phyloP scores from a whole-genome alignment of 345 rosid genomes.

The Citrus sp. region DNA sequence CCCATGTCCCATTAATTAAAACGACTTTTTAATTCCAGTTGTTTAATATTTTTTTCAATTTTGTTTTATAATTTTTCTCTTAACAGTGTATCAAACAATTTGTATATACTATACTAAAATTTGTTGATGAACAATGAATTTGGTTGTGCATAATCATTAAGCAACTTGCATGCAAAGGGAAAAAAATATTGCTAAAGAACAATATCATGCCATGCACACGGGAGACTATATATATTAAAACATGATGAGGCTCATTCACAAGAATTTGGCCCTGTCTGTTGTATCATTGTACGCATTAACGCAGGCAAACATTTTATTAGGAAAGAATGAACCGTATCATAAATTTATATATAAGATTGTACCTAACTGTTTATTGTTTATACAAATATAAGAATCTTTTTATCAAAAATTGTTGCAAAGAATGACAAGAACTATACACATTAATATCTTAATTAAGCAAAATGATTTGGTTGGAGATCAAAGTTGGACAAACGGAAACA shows the following conservation, averaged over 20 bases:
- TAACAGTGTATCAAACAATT: too few relatives aligned
- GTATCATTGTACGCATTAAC: neutral
- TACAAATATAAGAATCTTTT: neutral
- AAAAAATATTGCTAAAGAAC: conserved; percentile 18
- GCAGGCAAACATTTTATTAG: neutral
- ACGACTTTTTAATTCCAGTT: neutral
- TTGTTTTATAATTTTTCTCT: too few relatives aligned
- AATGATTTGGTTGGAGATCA: conserved; percentile 21
- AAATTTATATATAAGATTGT: neutral
- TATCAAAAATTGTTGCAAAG: neutral
- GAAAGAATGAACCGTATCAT: neutral
- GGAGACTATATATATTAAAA: neutral
- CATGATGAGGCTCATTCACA: neutral
- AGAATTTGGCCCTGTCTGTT: neutral
- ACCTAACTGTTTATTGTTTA: neutral
- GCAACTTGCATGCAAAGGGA: conserved; percentile 10
- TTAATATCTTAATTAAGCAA: neutral
- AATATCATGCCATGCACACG: conserved; percentile 36
- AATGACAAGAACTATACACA: neutral
- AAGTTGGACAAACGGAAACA: conserved; percentile 8
- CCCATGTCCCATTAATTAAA: conserved; percentile 19
- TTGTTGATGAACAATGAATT: neutral
- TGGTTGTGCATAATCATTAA: neutral
- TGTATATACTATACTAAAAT: too few relatives aligned
- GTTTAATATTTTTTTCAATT: too few relatives aligned